Conservation (phyloP, 345 rosid species). For the Populus deltoides region DNA sequence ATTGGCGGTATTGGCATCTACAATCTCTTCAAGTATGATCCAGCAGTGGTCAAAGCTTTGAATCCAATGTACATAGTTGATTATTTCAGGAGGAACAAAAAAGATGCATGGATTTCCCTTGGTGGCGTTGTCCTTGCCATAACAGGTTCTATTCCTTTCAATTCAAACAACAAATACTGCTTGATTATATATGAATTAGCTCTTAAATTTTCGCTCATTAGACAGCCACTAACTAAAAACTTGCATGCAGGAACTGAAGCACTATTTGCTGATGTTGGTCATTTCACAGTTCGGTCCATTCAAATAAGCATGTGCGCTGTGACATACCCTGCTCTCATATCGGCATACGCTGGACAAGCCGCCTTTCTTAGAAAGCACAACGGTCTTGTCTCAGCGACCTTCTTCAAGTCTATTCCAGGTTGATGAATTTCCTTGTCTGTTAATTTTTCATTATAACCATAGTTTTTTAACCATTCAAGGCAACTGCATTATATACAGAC, state of each 20-base stretch:
- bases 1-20: conserved; percentile 23
- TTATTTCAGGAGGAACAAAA: conserved; percentile 30
- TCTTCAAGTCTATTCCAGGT: conserved; percentile 41
- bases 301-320: conserved; percentile 33
- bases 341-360: conserved; percentile 37
- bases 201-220: too few relatives aligned
- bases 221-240: not conserved
- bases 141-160: conserved; percentile 10
- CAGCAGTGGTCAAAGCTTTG: conserved; percentile 21
- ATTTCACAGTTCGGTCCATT: conserved; percentile 28
- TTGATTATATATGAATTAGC: too few relatives aligned
- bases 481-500: conserved; percentile 19
- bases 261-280: conserved; percentile 31
- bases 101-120: conserved; percentile 34
- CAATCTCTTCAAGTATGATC: conserved; percentile 30
- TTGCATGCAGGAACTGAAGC: conserved; percentile 31
- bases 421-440: not conserved
- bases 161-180: too few relatives aligned
- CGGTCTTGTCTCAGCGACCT: conserved; percentile 20
- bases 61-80: conserved; percentile 27
- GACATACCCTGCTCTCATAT: conserved; percentile 28
- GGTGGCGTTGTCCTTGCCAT: conserved; percentile 36
- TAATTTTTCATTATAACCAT: not conserved
- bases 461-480: not conserved
- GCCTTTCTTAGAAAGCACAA: conserved; percentile 40